Conservation (phyloP, 140 eudicot genomes). For the Cichorium intybus region DNA sequence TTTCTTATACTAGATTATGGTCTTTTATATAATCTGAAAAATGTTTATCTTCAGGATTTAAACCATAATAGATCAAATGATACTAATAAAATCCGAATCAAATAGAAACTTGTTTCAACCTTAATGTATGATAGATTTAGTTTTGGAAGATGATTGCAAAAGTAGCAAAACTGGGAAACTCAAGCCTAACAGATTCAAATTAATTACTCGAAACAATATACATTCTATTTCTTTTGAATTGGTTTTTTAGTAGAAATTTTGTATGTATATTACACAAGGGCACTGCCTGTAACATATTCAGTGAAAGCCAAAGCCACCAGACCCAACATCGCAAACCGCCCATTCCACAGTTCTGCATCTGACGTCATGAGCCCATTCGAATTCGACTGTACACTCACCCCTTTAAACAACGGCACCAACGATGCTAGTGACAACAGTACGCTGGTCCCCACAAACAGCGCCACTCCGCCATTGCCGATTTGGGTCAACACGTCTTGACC, state of each 20-base stretch:
- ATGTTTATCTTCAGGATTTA: no score
- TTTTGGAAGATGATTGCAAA: no score
- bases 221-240: no score
- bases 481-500: constrained; percentile 57
- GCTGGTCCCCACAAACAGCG: constrained; percentile 52
- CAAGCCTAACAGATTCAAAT: no score
- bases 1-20: no score
- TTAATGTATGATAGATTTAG: no score
- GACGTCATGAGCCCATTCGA: constrained; percentile 59
- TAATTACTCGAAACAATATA: no score
- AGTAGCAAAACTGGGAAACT: no score
- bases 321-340: constrained; percentile 77
- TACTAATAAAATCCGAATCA: no score
- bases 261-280: constrained; percentile 34
- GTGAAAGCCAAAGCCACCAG: constrained; percentile 70
- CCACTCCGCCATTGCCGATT: constrained; percentile 56
- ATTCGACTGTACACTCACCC: constrained; percentile 55
- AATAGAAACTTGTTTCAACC: no score
- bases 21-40: no score
- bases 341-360: constrained; percentile 84
- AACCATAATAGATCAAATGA: no score
- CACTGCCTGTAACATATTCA: constrained; percentile 57
- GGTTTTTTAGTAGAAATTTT: neutral
- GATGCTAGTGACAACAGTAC: constrained; percentile 55
- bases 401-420: constrained; percentile 64